phyloP scores from a whole-genome alignment of 1,139 yeast genomes.

The Pichia inconspicua region DNA sequence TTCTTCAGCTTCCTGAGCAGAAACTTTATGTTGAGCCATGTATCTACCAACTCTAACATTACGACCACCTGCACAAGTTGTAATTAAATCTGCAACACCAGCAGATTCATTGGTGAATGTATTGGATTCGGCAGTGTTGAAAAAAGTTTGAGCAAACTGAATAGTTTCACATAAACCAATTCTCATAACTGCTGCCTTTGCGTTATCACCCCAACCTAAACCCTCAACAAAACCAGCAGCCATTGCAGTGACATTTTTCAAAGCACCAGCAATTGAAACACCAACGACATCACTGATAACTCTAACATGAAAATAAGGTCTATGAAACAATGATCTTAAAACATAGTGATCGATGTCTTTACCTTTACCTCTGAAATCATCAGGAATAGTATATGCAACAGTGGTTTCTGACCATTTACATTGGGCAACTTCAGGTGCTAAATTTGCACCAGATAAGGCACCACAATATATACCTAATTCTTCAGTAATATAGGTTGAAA shows the following conservation, averaged over 20 bases:
- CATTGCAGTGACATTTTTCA: constrained; percentile 87
- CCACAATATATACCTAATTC: constrained; percentile 84
- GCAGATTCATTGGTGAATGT: constrained; percentile 90
- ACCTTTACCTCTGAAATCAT: constrained; percentile 63
- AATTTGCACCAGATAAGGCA: constrained; percentile 88
- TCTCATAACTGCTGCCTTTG: constrained; percentile 93
- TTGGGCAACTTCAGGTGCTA: constrained; percentile 90
- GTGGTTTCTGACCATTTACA: constrained; percentile 95
- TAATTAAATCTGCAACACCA: constrained; percentile 94
- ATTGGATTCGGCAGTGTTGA: constrained; percentile 61
- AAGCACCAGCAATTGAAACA: constrained; percentile 89
- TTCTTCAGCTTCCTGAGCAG: constrained; percentile 74
- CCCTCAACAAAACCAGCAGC: constrained; percentile 96
- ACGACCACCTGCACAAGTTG: constrained; percentile 95
- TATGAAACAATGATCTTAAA: constrained; percentile 75
- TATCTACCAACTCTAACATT: constrained; percentile 81
- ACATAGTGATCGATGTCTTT: constrained; percentile 63
- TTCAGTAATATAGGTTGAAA: constrained; percentile 67
- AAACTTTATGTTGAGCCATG: constrained; percentile 63
- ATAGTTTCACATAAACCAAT: constrained; percentile 85
- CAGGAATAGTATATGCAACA: constrained; percentile 73
- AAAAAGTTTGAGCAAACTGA: constrained; percentile 67
- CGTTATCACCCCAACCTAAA: constrained; percentile 96
- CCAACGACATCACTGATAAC: constrained; percentile 89
- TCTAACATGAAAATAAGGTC: constrained; percentile 91